These are phyloP conservation scores for Drechslerella coelobrocha DNA, from an alignment of 2,329 filamentous ascomycete genomes.

Conservation along the genomic window DNA sequence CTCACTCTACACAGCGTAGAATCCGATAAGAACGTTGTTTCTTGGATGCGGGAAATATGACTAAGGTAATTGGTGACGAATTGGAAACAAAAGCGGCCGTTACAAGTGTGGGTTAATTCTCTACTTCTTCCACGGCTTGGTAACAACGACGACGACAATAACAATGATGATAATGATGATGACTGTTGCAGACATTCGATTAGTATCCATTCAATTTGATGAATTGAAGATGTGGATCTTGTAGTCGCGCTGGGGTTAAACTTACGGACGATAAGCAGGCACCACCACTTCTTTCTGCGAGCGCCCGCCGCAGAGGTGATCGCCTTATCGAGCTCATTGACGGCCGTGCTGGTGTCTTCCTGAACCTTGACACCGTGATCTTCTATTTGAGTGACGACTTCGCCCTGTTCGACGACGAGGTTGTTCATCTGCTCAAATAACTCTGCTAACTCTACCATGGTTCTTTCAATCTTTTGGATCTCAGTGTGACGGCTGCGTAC, in stretches of 20 bases:
- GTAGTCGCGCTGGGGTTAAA: slow-evolving; percentile 4
- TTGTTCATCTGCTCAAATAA: slow-evolving; percentile 90
- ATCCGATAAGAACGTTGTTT: neutral
- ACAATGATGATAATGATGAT: slow-evolving; percentile 53
- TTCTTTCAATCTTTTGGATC: slow-evolving; percentile 88
- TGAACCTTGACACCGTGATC: slow-evolving; percentile 84
- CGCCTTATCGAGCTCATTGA: slow-evolving; percentile 72
- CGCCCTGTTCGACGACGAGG: slow-evolving; percentile 85
- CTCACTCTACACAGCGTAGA: neutral
- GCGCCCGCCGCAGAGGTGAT: slow-evolving; percentile 71
- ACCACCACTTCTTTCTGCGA: slow-evolving; percentile 77
- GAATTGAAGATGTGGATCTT: slow-evolving; percentile 1
- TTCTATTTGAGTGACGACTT: slow-evolving; percentile 79
- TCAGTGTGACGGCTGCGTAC: slow-evolving; percentile 83
- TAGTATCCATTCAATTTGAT: slow-evolving; percentile 10
- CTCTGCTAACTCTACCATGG: slow-evolving; percentile 85
- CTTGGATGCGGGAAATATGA: neutral
- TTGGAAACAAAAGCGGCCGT: slow-evolving; percentile 7
- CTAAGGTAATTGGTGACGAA: slow-evolving; percentile 1
- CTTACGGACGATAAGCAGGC: slow-evolving; percentile 37
- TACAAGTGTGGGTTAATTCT: slow-evolving; percentile 7
- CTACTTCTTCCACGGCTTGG: slow-evolving; percentile 50
- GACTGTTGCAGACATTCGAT: slow-evolving; percentile 31
- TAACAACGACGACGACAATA: slow-evolving; percentile 51
- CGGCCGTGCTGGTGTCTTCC: slow-evolving; percentile 80